Evolutionary conservation across 1,139 yeast genomes (phyloP), one percentile per base, ranked within the genome.

Genomic region (Suhomyces kunorum): DNA sequence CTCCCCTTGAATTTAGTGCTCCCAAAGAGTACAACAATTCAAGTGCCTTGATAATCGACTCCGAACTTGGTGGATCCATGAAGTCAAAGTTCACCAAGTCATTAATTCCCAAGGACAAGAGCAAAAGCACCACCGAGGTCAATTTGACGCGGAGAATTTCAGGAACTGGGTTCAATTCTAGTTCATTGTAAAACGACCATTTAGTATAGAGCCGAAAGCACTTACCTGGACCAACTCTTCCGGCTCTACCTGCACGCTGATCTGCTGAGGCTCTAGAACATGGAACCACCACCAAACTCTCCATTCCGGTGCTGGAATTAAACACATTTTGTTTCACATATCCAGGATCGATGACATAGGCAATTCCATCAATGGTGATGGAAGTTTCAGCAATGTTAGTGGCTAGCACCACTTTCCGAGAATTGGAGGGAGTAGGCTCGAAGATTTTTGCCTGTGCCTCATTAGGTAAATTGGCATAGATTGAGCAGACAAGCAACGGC

Each of bases 351-450:
- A 92, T 79, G 4, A 92, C 98, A 56, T 78, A 90, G 15, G 78
- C 81, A 36, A 92, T 86, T 1, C 97, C 97, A 54, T 89, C 94
- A 43, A 92, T 90, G 0, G 98, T 92, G 52, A 92, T 83, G 6
- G 98, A 90, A 0, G 98, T 92, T 60, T 92, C 98, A 0, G 98
- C 98, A 50, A 92, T 90, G 53, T 92, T 92, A 0, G 98, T 92
- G 0, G 98, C 97, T 40, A 92, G 68, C 1, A 92, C 96, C 7
- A 92, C 95, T 56, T 92, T 92, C 23, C 98, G 66, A 2, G 86
- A 66, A 14, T 80, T 79, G 5, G 74, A 71, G 0, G 96, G 96
- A 0, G 97, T 86, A 0, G 95, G 94, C 48, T 86, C 95, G 60
- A 92, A 92, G 33, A 92, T 88, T 49, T 73, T 75, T 15, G 81